Evolutionary conservation across 202 grass and related monocot genomes (phyloP).

Genomic region (Panicum virgatum): DNA sequence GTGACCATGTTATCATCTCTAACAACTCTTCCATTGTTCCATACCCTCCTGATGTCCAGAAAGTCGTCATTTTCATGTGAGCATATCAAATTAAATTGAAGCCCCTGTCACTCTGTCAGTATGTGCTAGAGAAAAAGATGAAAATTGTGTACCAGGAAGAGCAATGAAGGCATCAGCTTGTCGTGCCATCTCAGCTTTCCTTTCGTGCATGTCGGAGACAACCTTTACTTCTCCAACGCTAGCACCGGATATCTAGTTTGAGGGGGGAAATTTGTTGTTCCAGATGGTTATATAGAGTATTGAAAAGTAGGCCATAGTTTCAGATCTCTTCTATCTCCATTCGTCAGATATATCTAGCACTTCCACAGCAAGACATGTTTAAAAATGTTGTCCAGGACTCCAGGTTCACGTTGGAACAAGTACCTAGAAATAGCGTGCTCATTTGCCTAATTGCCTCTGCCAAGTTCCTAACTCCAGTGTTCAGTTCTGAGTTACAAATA

Average conservation of each 20-base stretch:
- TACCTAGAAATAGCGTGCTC: not conserved
- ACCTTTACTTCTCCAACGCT: conserved; percentile 86
- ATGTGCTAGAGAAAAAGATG: not conserved
- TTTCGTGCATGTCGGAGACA: conserved; percentile 88
- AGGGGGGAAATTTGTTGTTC: not conserved
- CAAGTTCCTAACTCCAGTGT: not conserved
- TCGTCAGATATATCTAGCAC: not conserved
- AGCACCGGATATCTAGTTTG: conserved; percentile 82
- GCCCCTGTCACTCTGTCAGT: not conserved
- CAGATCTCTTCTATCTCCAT: conserved; percentile 2
- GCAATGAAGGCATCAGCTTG: conserved; percentile 85
- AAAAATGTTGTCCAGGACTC: not conserved
- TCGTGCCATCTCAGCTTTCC: conserved; percentile 94
- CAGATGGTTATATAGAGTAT: not conserved
- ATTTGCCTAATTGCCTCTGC: not conserved
- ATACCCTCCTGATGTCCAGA: conserved; percentile 69
- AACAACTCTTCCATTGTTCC: conserved; percentile 99
- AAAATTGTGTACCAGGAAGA: conserved; percentile 69
- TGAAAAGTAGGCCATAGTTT: not conserved
- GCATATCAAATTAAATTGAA: not conserved
- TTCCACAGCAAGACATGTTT: conserved; percentile 7
- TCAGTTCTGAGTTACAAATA: conserved; percentile 6
- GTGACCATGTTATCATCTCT: conserved; percentile 99
- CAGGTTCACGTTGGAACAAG: not conserved
- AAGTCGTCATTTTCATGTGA: conserved; percentile 28